These are phyloP conservation scores for Balansia obtecta DNA, from an alignment of 2,329 filamentous ascomycete species.

Conservation along the genomic window DNA sequence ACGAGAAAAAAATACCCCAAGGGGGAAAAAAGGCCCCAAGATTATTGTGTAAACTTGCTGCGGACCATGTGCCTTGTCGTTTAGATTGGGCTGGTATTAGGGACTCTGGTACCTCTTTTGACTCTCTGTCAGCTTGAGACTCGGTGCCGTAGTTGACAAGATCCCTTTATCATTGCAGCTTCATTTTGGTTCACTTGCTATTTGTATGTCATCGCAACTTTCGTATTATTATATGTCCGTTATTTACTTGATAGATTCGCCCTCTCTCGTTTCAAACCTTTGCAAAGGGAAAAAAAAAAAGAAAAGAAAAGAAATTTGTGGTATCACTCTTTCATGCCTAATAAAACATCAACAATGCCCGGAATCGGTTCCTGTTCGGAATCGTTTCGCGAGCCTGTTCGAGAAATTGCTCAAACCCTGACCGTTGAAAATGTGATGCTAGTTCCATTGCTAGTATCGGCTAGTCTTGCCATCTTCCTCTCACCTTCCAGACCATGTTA, in stretches of 20 bases:
- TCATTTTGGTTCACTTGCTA: too few species aligned
- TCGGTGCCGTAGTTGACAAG: too few species aligned
- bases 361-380: background rate
- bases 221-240: too few species aligned
- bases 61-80: too few species aligned
- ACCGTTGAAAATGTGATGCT: background rate
- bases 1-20: background rate
- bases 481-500: slow-evolving; percentile 13
- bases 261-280: too few species aligned
- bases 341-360: slow-evolving; percentile 16
- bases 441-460: background rate
- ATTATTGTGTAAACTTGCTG: background rate
- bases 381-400: background rate
- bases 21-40: background rate
- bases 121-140: too few species aligned
- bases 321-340: slow-evolving; percentile 11
- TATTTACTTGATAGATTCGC: too few species aligned
- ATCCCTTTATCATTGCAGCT: too few species aligned
- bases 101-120: too few species aligned
- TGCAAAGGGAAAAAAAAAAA: too few species aligned
- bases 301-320: background rate
- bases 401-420: background rate
- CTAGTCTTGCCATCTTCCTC: background rate
- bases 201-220: too few species aligned
- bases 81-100: too few species aligned